Base-by-base conservation (phyloP, 2,329 filamentous ascomycete species). In the Ophiostoma perfectum region DNA sequence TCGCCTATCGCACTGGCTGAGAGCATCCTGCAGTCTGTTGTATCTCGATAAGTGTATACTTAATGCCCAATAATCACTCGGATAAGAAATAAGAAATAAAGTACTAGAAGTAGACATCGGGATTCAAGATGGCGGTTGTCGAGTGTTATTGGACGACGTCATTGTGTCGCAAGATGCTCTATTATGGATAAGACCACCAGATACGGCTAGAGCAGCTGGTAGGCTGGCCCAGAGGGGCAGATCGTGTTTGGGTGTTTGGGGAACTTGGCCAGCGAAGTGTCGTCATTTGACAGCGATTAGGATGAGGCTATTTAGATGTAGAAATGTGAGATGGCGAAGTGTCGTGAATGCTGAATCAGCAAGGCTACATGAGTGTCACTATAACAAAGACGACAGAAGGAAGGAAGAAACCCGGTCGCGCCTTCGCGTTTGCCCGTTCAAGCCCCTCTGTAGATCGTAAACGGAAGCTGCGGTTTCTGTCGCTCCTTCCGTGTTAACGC, bases 401-500 rank as follows among this genome's bases (percentile, higher is more conserved):
- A 55, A 64, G 45, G 60, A 60, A 60, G 62, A 44, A 63, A 44
- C 66, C 63, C 16, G 18, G 47, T 68, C 64, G 67, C 67, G 67
- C 16, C 52, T 38, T 68, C 67, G 64, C 67, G 49, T 45, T 68
- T 68, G 47, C 6, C 58, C 14, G 52, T 60, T 41, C 49, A 60
- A 38, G 55, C 55, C 55, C 55, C 55, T 60, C 55, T 52, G 60
- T 65, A 41, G 36, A 18, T 27, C 6, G 49, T 55, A 27, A 58
- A 62, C 67, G 67, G 67, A 68, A 68, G 67, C 63, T 68, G n/a
- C 63, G 66, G 66, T 39, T n/a, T 58, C 49, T 60, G 66, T 64
- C 62, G 67, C 62, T 65, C 45, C 36, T 49, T 66, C 42, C 27
- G 60, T 55, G 49, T 55, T 55, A 36, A 55, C 27, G 49, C 49